These are phyloP conservation scores for Cladosporium halotolerans DNA, from an alignment of 2,329 filamentous ascomycete species.

Conservation along the genomic window DNA sequence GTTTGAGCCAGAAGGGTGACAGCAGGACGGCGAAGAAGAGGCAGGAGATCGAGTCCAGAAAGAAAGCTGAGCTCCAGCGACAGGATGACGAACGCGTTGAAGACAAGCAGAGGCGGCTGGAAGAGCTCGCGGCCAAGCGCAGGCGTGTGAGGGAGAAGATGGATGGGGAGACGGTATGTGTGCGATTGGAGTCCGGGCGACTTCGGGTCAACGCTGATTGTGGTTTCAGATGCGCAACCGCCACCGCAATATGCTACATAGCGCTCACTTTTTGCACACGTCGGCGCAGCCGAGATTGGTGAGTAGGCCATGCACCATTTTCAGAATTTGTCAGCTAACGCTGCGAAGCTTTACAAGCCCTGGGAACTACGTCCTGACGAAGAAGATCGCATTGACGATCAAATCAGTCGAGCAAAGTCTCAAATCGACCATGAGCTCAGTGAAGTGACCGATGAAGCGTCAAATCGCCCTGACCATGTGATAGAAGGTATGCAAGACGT, in stretches of 20 bases:
- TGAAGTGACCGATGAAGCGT: slow-evolving; percentile 29
- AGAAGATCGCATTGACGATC: slow-evolving; percentile 62
- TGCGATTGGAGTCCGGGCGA: not conserved
- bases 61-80: slow-evolving; percentile 59
- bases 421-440: slow-evolving; percentile 57
- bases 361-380: slow-evolving; percentile 68
- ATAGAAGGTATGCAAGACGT: not conserved
- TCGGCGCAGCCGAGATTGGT: slow-evolving; percentile 67
- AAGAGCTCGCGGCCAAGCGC: slow-evolving; percentile 46
- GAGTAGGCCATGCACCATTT: slow-evolving; percentile 33
- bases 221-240: slow-evolving; percentile 55
- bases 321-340: not conserved
- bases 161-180: slow-evolving; percentile 68
- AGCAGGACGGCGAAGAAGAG: slow-evolving; percentile 59
- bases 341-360: slow-evolving; percentile 72
- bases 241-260: slow-evolving; percentile 65
- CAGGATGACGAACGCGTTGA: slow-evolving; percentile 67
- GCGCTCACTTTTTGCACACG: slow-evolving; percentile 69
- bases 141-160: slow-evolving; percentile 66
- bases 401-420: slow-evolving; percentile 59
- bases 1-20: slow-evolving; percentile 46
- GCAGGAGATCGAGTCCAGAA: slow-evolving; percentile 76
- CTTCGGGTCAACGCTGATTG: not conserved
- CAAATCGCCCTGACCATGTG: too few species aligned
- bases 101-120: slow-evolving; percentile 58